phyloP scores from a whole-genome alignment of 805 yeast species.

The Wickerhamiella kazuoi region DNA sequence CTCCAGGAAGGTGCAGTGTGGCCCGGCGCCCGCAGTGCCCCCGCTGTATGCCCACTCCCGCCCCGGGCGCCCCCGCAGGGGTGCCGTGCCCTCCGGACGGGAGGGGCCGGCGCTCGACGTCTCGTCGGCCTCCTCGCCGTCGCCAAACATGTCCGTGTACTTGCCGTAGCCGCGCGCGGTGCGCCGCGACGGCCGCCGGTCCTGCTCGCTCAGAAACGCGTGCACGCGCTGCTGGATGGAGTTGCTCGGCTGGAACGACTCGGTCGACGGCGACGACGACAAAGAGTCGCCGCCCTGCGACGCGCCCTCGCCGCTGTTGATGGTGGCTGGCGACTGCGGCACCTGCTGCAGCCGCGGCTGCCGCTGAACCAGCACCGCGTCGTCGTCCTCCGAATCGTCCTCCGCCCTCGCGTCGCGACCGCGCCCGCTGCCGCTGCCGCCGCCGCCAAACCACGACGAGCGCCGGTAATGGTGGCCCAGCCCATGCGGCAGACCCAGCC shows the following conservation, averaged over 20 bases:
- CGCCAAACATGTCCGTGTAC: conserved; percentile 30
- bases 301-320: background rate
- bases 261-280: background rate
- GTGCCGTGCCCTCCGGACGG: no score
- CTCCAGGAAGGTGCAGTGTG: no score
- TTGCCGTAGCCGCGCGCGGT: conserved; percentile 75
- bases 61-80: no score
- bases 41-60: no score
- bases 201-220: conserved; percentile 16
- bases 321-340: background rate
- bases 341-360: background rate
- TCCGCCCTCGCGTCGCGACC: background rate
- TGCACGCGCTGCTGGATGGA: conserved; percentile 23
- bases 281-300: background rate
- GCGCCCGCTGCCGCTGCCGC: background rate
- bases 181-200: conserved; percentile 29
- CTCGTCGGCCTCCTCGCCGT: background rate
- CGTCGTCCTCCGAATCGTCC: background rate
- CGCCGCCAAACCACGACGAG: background rate
- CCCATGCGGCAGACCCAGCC: background rate
- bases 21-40: no score
- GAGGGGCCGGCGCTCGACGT: background rate
- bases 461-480: background rate
- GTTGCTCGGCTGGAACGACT: conserved; percentile 15
- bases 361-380: background rate